A percentile compares a stretch with the other conserved stretches of the same genome.
These are phyloP conservation scores for Xylaria nigripes DNA, from an alignment of 495 filamentous ascomycete species.

Conservation along the genomic window DNA sequence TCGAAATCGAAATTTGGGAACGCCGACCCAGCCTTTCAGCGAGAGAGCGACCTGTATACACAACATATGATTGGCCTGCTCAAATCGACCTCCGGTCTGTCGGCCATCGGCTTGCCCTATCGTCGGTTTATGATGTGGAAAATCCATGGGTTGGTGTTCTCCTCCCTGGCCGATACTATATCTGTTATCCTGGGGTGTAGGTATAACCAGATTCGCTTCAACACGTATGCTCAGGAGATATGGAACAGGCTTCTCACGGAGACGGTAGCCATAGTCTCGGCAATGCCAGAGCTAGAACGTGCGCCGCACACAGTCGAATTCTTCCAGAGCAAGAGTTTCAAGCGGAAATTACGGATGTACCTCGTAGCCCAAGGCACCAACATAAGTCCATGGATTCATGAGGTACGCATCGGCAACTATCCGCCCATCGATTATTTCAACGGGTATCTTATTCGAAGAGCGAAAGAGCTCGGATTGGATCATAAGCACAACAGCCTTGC, in stretches of 20 bases:
- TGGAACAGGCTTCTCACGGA: constrained; percentile 58
- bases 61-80: constrained; percentile 26
- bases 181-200: constrained; percentile 62
- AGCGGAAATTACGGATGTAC: constrained; percentile 22
- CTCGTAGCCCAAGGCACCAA: constrained; percentile 43
- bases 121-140: constrained; percentile 34
- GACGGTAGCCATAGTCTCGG: constrained; percentile 29
- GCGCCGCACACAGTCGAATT: constrained; percentile 48
- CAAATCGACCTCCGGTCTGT: constrained; percentile 21
- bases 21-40: constrained; percentile 1
- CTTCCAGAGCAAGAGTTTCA: constrained; percentile 50
- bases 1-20: constrained; percentile 9
- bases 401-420: constrained; percentile 30
- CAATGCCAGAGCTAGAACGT: constrained; percentile 52
- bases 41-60: constrained; percentile 17
- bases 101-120: constrained; percentile 19
- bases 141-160: constrained; percentile 67
- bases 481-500: constrained; percentile 51
- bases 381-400: constrained; percentile 36
- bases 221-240: constrained; percentile 51
- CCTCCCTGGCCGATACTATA: constrained; percentile 67
- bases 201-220: constrained; percentile 61
- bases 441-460: constrained; percentile 69
- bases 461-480: constrained; percentile 55
- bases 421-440: constrained; percentile 77